Percentiles rank a stretch among this genome's conserved stretches.
Evolutionary conservation across 2,329 filamentous ascomycete species (phyloP).

Genomic region (Venturia nashicola): DNA sequence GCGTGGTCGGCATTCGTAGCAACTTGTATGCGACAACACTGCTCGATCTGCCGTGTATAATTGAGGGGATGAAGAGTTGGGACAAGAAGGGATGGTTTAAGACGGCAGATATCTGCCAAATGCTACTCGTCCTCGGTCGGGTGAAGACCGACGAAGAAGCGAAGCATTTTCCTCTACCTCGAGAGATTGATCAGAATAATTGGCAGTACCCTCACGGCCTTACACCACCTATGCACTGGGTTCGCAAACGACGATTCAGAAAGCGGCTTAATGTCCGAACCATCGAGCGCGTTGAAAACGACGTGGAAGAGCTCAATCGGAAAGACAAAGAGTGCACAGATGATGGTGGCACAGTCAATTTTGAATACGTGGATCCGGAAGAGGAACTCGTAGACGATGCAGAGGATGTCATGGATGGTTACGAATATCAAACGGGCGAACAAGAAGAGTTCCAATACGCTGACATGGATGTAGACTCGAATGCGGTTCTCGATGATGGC

Average conservation of each 20-base stretch:
- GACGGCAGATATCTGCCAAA: conserved; percentile 77
- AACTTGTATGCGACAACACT: conserved; percentile 64
- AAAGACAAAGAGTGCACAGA: conserved; percentile 46
- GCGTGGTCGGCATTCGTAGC: conserved; percentile 56
- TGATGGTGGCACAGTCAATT: conserved; percentile 17
- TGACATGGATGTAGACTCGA: conserved; percentile 22
- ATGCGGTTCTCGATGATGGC: conserved; percentile 28
- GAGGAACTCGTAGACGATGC: conserved; percentile 21
- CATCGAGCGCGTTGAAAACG: conserved; percentile 72
- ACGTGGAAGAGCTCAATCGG: conserved; percentile 61
- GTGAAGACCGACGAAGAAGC: conserved; percentile 45
- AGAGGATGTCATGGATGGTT: conserved; percentile 25
- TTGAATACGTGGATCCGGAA: conserved; percentile 21
- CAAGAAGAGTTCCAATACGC: conserved; percentile 18
- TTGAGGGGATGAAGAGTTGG: conserved; percentile 89
- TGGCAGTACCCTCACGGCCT: conserved; percentile 74
- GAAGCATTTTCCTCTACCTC: conserved; percentile 47
- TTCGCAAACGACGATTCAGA: conserved; percentile 68
- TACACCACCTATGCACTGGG: conserved; percentile 79
- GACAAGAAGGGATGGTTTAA: conserved; percentile 82
- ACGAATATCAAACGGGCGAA: conserved; percentile 32
- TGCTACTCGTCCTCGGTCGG: conserved; percentile 65
- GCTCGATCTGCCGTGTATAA: conserved; percentile 75
- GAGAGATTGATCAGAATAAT: conserved; percentile 54
- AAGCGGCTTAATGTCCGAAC: conserved; percentile 73